Conservation (phyloP, 2,329 filamentous ascomycete species). For the Daldinia eschscholtzii region DNA sequence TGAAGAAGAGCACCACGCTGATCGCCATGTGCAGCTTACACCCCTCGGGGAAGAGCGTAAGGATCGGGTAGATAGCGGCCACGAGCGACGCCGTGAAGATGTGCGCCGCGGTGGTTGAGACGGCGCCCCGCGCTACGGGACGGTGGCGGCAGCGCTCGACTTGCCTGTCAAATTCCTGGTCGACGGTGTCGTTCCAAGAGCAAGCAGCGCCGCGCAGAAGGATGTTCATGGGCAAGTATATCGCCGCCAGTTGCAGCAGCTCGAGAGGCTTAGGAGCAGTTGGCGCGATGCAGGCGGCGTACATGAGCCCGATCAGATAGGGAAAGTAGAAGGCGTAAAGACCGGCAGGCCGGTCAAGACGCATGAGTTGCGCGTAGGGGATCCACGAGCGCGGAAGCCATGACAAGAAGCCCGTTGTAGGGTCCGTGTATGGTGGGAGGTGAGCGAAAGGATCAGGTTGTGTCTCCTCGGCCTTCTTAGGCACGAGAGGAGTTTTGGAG, state of each 20-base stretch:
- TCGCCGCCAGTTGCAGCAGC: constrained; percentile 21
- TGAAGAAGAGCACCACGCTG: constrained; percentile 56
- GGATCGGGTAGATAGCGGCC: constrained; percentile 52
- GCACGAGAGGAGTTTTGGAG: constrained; percentile 3
- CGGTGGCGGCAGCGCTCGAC: constrained; percentile 64
- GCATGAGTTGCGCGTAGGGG: constrained; percentile 66
- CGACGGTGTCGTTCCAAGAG: constrained; percentile 68
- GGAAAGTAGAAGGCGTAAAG: constrained; percentile 67
- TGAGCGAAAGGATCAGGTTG: constrained; percentile 22
- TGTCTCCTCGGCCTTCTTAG: neutral
- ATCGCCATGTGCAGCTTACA: constrained; percentile 48
- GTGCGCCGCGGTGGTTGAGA: constrained; percentile 51
- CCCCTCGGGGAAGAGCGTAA: constrained; percentile 40
- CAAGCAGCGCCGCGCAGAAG: constrained; percentile 65
- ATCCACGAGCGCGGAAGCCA: constrained; percentile 62
- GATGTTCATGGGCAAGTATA: constrained; percentile 53
- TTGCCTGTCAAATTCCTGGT: constrained; percentile 65
- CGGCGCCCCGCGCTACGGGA: constrained; percentile 63
- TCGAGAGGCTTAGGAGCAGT: constrained; percentile 8
- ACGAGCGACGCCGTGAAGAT: constrained; percentile 59
- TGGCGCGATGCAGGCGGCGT: constrained; percentile 56
- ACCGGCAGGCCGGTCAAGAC: constrained; percentile 64
- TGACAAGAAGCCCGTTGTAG: constrained; percentile 60
- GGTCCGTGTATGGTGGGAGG: constrained; percentile 56
- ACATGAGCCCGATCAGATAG: constrained; percentile 59